A percentile compares a stretch with the other conserved stretches of the same genome.
These are phyloP conservation scores for Prosopis cineraria DNA, from an alignment of 306 rosid species.

Conservation along the genomic window DNA sequence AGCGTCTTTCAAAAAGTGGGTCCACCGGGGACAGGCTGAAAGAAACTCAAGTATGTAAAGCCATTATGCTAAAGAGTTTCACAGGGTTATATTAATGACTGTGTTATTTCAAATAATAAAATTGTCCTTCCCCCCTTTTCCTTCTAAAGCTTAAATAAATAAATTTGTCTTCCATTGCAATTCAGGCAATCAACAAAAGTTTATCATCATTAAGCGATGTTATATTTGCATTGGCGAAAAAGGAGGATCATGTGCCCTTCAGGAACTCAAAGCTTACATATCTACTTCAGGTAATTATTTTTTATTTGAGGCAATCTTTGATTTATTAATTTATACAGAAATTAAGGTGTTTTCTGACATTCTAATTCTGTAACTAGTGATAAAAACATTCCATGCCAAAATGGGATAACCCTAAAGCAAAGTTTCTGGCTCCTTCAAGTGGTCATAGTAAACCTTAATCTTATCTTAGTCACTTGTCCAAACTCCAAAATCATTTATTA, in stretches of 20 bases:
- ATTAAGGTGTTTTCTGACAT: neutral
- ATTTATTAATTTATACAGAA: neutral
- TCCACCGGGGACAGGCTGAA: constrained; percentile 91
- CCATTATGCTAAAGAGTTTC: neutral
- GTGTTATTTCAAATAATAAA: constrained; percentile 16
- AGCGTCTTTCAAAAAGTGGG: constrained; percentile 96
- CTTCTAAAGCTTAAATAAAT: neutral
- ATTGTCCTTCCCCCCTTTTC: neutral
- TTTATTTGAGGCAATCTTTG: neutral
- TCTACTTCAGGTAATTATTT: constrained; percentile 81
- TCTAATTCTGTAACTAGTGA: neutral
- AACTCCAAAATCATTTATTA: neutral
- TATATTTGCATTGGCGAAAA: constrained; percentile 94
- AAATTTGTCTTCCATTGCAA: constrained; percentile 26
- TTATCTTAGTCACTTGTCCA: neutral
- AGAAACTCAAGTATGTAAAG: constrained; percentile 85
- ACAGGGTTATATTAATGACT: constrained; percentile 4
- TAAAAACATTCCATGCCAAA: neutral
- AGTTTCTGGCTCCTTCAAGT: neutral
- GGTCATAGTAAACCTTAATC: neutral
- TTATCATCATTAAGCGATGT: constrained; percentile 90
- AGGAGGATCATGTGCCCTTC: constrained; percentile 95
- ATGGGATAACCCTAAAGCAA: neutral
- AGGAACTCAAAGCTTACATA: constrained; percentile 97
- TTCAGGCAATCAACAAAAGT: constrained; percentile 92